Conservation (phyloP, 208 protist species). For the Trypanosoma cruzi region DNA sequence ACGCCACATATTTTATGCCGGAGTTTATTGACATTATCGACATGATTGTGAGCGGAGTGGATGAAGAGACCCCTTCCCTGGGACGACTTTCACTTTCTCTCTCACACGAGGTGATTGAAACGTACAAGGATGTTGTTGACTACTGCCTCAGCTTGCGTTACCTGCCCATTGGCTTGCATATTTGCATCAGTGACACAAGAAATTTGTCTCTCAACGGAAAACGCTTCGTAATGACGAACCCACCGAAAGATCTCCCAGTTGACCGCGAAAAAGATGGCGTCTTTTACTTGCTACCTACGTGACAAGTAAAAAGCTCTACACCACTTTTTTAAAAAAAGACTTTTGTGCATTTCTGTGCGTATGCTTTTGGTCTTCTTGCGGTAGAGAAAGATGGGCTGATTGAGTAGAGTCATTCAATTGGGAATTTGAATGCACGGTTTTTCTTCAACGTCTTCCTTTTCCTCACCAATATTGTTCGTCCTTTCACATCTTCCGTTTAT, state of each 20-base stretch:
- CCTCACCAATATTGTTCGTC: too few relatives aligned
- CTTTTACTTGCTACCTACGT: conserved; percentile 48
- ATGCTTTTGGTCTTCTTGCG: too few relatives aligned
- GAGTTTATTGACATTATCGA: conserved; percentile 85
- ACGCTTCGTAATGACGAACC: conserved; percentile 83
- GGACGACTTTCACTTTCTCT: conserved; percentile 54
- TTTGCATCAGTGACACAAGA: conserved; percentile 53
- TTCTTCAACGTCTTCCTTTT: too few relatives aligned
- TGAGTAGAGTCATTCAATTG: too few relatives aligned
- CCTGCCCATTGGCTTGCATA: conserved; percentile 74
- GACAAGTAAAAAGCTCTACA: too few relatives aligned
- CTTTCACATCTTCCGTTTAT: too few relatives aligned
- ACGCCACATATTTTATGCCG: conserved; percentile 79
- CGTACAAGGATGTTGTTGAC: conserved; percentile 73
- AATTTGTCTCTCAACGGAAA: conserved; percentile 71
- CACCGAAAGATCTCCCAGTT: conserved; percentile 59
- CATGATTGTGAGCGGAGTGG: conserved; percentile 72
- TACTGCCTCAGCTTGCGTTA: conserved; percentile 70
- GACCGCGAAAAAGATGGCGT: conserved; percentile 58
- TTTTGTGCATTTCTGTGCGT: too few relatives aligned
- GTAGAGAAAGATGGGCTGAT: too few relatives aligned
- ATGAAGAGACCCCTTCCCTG: conserved; percentile 57
- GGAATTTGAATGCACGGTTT: too few relatives aligned
- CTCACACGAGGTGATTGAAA: conserved; percentile 53
- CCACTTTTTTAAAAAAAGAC: too few relatives aligned